Evolutionary conservation across 306 rosid genomes (phyloP).

Genomic region (Prunus davidiana): DNA sequence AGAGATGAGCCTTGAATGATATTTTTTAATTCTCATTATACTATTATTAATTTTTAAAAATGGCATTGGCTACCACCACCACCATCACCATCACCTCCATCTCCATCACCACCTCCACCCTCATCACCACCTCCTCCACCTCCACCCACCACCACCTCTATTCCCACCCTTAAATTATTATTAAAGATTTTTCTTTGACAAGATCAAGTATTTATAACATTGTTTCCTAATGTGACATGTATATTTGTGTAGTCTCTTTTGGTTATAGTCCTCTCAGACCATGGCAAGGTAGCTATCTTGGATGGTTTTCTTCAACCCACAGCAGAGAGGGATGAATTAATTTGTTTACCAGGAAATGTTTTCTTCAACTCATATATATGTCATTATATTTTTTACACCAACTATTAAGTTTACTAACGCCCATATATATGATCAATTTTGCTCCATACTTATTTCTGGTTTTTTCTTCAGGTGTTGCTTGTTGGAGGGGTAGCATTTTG

Average conservation of each 20-base stretch:
- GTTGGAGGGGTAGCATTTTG: constrained; percentile 33
- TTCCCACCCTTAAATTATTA: neutral
- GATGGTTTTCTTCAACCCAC: constrained; percentile 48
- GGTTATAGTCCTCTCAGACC: constrained; percentile 27
- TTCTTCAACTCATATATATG: neutral
- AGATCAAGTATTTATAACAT: no score
- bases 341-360: constrained; percentile 57
- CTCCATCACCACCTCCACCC: no score
- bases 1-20: no score
- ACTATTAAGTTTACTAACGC: constrained; percentile 2
- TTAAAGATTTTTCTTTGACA: no score
- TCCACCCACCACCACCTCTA: no score
- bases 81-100: no score
- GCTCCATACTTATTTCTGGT: neutral
- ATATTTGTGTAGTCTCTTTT: neutral
- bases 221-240: neutral
- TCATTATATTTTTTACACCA: no score
- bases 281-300: constrained; percentile 41
- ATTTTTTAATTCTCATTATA: no score
- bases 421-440: constrained; percentile 38
- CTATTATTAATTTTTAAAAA: no score
- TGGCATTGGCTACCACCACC: no score
- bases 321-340: constrained; percentile 50
- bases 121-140: rapidly evolving
- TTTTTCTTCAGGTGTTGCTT: constrained; percentile 15